Evolutionary conservation across 106 monocot genomes (phyloP).

Genomic region (Agapanthus africanus): DNA sequence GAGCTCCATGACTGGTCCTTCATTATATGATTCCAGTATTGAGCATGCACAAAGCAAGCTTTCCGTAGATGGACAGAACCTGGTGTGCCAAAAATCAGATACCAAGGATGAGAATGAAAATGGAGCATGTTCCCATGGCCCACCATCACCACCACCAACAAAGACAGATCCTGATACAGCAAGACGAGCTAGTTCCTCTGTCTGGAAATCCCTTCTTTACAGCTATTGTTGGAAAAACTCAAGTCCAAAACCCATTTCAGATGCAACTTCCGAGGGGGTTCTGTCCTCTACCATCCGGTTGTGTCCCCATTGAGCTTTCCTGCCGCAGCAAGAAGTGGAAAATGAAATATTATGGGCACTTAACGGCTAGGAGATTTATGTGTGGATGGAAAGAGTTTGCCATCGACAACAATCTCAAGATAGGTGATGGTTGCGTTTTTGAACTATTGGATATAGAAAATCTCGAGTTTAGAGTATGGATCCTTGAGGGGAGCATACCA

Average conservation of each 20-base stretch:
- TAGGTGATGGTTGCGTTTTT: constrained; percentile 38
- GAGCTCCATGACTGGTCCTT: too few relatives aligned
- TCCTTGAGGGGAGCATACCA: constrained; percentile 22
- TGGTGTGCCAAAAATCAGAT: too few relatives aligned
- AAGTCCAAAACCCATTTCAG: neutral
- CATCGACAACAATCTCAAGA: constrained; percentile 23
- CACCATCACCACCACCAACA: too few relatives aligned
- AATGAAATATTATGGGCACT: constrained; percentile 19
- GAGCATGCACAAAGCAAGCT: too few relatives aligned
- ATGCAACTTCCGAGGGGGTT: neutral
- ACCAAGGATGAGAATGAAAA: too few relatives aligned
- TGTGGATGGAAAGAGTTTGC: constrained; percentile 21
- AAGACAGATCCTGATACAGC: too few relatives aligned
- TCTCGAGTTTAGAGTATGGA: constrained; percentile 24
- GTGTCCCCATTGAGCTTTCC: constrained; percentile 4
- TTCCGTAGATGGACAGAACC: too few relatives aligned
- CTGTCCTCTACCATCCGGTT: constrained; percentile 7
- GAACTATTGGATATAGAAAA: constrained; percentile 23
- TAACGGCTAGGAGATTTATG: neutral
- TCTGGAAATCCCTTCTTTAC: constrained; percentile 2
- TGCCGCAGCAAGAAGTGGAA: constrained; percentile 14
- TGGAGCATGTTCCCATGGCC: too few relatives aligned
- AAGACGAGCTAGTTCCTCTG: neutral
- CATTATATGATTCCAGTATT: too few relatives aligned
- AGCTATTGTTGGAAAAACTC: neutral